These are phyloP conservation scores for Coemansia asiatica DNA, from an alignment of 192 early-diverging fungal species.

Conservation along the genomic window DNA sequence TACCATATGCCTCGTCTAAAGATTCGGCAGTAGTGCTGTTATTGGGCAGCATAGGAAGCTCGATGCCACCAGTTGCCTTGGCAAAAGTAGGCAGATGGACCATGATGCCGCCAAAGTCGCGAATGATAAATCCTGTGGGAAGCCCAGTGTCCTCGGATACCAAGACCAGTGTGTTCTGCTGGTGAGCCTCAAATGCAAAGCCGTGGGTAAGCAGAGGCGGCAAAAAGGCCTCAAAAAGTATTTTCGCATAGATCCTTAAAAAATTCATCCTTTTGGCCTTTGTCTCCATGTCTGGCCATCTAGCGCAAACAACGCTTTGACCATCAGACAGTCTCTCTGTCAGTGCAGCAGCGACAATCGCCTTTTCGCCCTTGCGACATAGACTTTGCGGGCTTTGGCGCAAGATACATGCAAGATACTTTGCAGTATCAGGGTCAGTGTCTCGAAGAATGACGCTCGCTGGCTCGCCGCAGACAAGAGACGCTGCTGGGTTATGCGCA, in stretches of 20 bases:
- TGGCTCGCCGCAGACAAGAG: constrained; percentile 40
- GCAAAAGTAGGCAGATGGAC: constrained; percentile 45
- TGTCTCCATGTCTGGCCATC: constrained; percentile 21
- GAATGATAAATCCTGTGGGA: constrained; percentile 52
- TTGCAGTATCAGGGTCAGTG: constrained; percentile 51
- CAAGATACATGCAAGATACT: constrained; percentile 55
- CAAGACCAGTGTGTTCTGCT: constrained; percentile 55
- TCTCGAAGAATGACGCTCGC: constrained; percentile 37
- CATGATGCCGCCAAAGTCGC: constrained; percentile 62
- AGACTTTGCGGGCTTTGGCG: constrained; percentile 4
- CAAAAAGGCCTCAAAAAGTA: constrained; percentile 51
- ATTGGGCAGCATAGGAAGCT: constrained; percentile 45
- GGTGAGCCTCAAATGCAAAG: constrained; percentile 60
- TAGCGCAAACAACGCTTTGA: not conserved
- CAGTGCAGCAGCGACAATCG: constrained; percentile 8
- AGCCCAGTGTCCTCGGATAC: constrained; percentile 37
- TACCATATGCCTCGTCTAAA: constrained; percentile 34
- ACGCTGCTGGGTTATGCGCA: not conserved
- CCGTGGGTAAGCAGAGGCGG: constrained; percentile 55
- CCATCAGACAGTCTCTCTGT: constrained; percentile 6
- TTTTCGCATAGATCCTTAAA: constrained; percentile 34
- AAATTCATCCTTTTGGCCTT: constrained; percentile 30
- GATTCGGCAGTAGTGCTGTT: constrained; percentile 47
- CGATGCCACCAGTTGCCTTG: constrained; percentile 9
- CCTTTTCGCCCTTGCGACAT: not conserved